Evolutionary conservation across 2,329 filamentous ascomycete species (phyloP), one percentile per base, ranked within the genome.

Genomic region (Xylaria sp.): DNA sequence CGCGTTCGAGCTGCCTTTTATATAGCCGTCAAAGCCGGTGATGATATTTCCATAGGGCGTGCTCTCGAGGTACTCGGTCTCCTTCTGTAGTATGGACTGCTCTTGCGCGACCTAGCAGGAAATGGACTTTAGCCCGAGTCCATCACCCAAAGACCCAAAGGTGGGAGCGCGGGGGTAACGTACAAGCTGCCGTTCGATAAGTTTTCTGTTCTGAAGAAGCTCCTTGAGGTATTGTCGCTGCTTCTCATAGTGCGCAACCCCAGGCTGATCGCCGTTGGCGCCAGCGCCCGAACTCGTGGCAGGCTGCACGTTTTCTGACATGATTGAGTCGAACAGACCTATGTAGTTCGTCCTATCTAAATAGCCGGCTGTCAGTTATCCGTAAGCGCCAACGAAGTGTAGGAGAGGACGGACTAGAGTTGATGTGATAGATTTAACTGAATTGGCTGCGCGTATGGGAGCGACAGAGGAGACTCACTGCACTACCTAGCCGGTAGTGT

Each of bases 1-100:
- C 1, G 85, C 83, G n/a, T 88, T 87, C 9, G 87, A 86, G 20
- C 86, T 87, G 61, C 93, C 94, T 80, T 99, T 99, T 84, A 97
- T 96, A 82, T 98, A 99, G 77, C 94, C 96, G 79, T 99, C 96
- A 79, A 99, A 99, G 25, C 96, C 96, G 55, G 92, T 94, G 78
- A 99, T 95, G 77, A 99, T 98, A 82, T 99, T 99, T 50, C 96
- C 96, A 73, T 85, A 89, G 15, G 90, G 90, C 4, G 94, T 96
- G 75, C 93, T 93, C 79, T 98, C 95, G 58, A 99, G 89, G 79
- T 99, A 99, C 20, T 90, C 86, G 65, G 90, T 89, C 79, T 99
- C 96, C 75, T 93, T 91, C 70, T 91, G 89, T 77, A 87, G 89
- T 74, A 99, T 98, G 71, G 87, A 86, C 56, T 97, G 92, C 82